These are phyloP conservation scores for Talaromyces islandicus DNA, from an alignment of 2,329 filamentous ascomycete species.

Conservation along the genomic window DNA sequence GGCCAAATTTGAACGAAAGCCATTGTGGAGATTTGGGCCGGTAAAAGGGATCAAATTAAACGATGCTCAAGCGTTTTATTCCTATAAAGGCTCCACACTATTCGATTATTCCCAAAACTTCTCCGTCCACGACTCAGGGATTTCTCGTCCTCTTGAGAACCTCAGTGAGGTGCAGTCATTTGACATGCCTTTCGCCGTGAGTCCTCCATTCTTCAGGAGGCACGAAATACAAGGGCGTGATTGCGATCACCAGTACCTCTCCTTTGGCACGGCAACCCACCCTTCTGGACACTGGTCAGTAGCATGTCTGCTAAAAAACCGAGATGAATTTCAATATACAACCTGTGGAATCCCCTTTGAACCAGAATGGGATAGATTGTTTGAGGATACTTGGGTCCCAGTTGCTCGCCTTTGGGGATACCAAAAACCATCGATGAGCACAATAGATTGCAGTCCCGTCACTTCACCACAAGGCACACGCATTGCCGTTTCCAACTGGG, in stretches of 20 bases:
- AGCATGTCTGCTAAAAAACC: constrained; percentile 30
- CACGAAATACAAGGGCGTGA: constrained; percentile 18
- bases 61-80: constrained; percentile 29
- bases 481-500: constrained; percentile 38
- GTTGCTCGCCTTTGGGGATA: constrained; percentile 33
- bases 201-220: constrained; percentile 34
- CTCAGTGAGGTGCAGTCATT: neutral
- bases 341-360: constrained; percentile 13
- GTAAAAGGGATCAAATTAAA: constrained; percentile 27
- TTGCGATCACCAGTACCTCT: constrained; percentile 36
- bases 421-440: constrained; percentile 23
- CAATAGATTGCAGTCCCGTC: constrained; percentile 33
- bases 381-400: constrained; percentile 22
- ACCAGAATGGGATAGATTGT: constrained; percentile 16
- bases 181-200: constrained; percentile 29
- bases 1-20: neutral
- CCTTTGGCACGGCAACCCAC: constrained; percentile 32
- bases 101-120: constrained; percentile 31
- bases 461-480: constrained; percentile 30
- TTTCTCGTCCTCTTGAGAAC: neutral
- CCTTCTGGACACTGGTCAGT: constrained; percentile 28
- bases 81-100: constrained; percentile 25
- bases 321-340: neutral
- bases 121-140: neutral
- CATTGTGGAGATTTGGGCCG: constrained; percentile 12